A percentile compares a stretch with the other conserved stretches of the same genome.
Evolutionary conservation across 345 rosid species (phyloP).

Genomic region (Populus euphratica): DNA sequence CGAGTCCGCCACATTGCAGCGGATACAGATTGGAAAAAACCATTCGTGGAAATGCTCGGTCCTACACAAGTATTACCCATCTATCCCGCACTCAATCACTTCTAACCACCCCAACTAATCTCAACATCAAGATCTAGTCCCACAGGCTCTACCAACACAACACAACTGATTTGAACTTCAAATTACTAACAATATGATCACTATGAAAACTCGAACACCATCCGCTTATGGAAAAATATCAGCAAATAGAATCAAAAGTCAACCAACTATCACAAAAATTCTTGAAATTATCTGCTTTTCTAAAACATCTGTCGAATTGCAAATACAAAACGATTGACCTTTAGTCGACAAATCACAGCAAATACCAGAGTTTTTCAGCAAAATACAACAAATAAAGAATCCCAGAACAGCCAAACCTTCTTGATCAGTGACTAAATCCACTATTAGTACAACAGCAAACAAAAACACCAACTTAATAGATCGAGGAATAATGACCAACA

Average conservation of each 20-base stretch:
- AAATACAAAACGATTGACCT: background rate
- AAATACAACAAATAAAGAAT: background rate
- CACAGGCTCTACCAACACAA: constrained; percentile 1
- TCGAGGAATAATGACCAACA: background rate
- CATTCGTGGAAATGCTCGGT: constrained; percentile 26
- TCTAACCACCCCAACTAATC: constrained; percentile 17
- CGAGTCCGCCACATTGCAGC: constrained; percentile 27
- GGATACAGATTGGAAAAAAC: constrained; percentile 23
- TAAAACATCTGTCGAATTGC: background rate
- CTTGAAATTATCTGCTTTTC: background rate
- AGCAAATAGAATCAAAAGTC: background rate
- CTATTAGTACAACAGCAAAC: background rate
- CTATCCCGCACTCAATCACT: constrained; percentile 13
- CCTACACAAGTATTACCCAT: constrained; percentile 36
- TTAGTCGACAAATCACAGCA: background rate
- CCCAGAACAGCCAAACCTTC: background rate
- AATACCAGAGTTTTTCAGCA: constrained; percentile 8
- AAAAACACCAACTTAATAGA: background rate
- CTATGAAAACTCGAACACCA: constrained; percentile 6
- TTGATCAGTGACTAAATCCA: background rate
- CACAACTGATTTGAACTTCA: constrained; percentile 26
- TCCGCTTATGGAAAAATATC: background rate
- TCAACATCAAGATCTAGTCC: constrained; percentile 43
- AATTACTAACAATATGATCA: constrained; percentile 10
- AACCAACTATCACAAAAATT: constrained; percentile 3